Percentiles rank a stretch among this genome's conserved stretches.
These are phyloP conservation scores for Phialophora macrospora DNA, from an alignment of 2,329 filamentous ascomycete species.

Conservation along the genomic window DNA sequence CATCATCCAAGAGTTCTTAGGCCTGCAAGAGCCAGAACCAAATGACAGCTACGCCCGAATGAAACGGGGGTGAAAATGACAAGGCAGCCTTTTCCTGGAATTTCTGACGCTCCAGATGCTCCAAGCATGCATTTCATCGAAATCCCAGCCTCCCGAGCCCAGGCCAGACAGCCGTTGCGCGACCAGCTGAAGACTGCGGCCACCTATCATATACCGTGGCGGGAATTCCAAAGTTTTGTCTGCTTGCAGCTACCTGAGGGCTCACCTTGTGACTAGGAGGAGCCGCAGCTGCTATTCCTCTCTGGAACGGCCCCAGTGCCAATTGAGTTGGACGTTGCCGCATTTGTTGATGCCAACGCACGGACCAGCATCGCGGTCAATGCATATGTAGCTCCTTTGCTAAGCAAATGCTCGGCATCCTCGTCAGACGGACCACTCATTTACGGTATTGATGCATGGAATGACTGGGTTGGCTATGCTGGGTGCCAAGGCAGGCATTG, in stretches of 20 bases:
- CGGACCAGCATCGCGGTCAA: neutral
- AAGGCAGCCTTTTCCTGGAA: neutral
- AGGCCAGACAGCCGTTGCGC: neutral
- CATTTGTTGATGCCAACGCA: neutral
- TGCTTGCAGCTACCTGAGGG: neutral
- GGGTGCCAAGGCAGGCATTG: neutral
- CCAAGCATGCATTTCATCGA: neutral
- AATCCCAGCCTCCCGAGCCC: neutral
- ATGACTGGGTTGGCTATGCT: neutral
- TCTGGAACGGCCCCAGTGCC: neutral
- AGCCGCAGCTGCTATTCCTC: slow-evolving; percentile 8
- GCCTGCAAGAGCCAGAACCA: neutral
- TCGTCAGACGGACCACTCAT: neutral
- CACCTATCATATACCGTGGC: slow-evolving; percentile 17
- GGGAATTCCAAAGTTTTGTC: slow-evolving; percentile 18
- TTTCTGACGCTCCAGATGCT: neutral
- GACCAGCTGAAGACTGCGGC: neutral
- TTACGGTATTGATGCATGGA: neutral
- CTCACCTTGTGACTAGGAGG: slow-evolving; percentile 21
- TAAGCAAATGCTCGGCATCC: neutral
- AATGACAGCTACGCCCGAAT: neutral
- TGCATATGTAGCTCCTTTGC: neutral
- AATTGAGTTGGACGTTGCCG: neutral
- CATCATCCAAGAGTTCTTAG: neutral
- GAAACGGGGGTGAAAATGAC: neutral